Conservation (phyloP, 495 filamentous ascomycete genomes). For the Parmelia sp. region DNA sequence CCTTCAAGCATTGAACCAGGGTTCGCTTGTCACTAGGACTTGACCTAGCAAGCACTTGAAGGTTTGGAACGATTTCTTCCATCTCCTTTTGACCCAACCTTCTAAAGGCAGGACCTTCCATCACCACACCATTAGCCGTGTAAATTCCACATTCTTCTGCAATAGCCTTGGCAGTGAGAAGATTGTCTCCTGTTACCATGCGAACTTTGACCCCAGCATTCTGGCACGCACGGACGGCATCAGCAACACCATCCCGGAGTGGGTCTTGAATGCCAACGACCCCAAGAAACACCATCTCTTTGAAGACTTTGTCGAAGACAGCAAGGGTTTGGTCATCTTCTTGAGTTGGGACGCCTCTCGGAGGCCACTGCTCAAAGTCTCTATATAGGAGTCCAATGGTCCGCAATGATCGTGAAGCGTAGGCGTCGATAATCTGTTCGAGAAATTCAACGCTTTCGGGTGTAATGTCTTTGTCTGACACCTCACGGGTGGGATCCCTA, state of each 20-base stretch:
- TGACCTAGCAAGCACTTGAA: slow-evolving; percentile 80
- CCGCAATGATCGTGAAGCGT: slow-evolving; percentile 74
- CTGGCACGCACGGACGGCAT: slow-evolving; percentile 69
- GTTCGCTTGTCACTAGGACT: slow-evolving; percentile 80
- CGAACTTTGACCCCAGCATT: slow-evolving; percentile 75
- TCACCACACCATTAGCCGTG: slow-evolving; percentile 64
- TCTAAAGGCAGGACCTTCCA: slow-evolving; percentile 78
- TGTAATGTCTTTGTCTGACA: slow-evolving; percentile 50
- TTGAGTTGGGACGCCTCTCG: slow-evolving; percentile 54
- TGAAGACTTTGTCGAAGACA: slow-evolving; percentile 72
- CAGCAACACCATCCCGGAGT: slow-evolving; percentile 66
- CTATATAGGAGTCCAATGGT: slow-evolving; percentile 83
- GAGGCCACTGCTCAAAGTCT: slow-evolving; percentile 87
- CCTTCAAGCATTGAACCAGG: slow-evolving; percentile 72
- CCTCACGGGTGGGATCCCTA: slow-evolving; percentile 58
- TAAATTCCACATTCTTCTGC: slow-evolving; percentile 79
- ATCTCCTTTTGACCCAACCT: slow-evolving; percentile 60
- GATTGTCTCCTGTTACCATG: slow-evolving; percentile 90
- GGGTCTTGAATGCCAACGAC: slow-evolving; percentile 87
- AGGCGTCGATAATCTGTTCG: slow-evolving; percentile 60
- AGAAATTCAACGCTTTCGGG: slow-evolving; percentile 54
- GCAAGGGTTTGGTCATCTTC: slow-evolving; percentile 67
- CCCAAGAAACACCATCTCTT: slow-evolving; percentile 69
- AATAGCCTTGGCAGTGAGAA: slow-evolving; percentile 79
- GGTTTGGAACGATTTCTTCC: slow-evolving; percentile 61